Conservation (phyloP, 1,139 yeast species). For the Taphrina sp. region DNA sequence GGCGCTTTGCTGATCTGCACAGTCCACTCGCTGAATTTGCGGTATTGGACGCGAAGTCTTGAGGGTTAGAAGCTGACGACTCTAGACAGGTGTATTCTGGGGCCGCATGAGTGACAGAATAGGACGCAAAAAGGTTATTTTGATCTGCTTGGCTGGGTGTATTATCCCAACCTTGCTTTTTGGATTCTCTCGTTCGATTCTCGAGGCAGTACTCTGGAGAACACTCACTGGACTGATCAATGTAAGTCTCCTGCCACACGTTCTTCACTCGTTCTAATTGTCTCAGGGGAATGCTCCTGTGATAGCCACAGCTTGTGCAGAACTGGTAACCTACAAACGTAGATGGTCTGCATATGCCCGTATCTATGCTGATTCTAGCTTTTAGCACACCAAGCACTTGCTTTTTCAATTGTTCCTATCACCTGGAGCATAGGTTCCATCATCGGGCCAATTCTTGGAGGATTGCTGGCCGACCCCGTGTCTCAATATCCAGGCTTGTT, state of each 20-base stretch:
- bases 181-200: constrained; percentile 55
- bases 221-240: constrained; percentile 57
- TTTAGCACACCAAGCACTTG: constrained; percentile 62
- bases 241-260: no score
- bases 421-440: constrained; percentile 61
- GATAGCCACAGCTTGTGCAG: constrained; percentile 57
- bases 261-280: no score
- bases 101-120: constrained; percentile 55
- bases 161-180: constrained; percentile 51
- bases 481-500: constrained; percentile 2
- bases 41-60: no score
- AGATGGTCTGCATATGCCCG: no score
- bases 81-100: constrained; percentile 52
- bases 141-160: constrained; percentile 55
- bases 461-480: constrained; percentile 36
- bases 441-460: constrained; percentile 61
- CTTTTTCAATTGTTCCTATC: constrained; percentile 60
- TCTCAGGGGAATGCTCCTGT: constrained; percentile 55
- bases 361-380: no score
- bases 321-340: constrained; percentile 55
- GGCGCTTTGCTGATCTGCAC: no score
- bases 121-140: constrained; percentile 58
- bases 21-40: constrained; percentile 50
- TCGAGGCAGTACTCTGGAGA: constrained; percentile 55
- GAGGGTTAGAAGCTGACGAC: no score